Evolutionary conservation across 164 flowering plant species (phyloP), one percentile per base, ranked within the genome.

Genomic region (Aristolochia californica): DNA sequence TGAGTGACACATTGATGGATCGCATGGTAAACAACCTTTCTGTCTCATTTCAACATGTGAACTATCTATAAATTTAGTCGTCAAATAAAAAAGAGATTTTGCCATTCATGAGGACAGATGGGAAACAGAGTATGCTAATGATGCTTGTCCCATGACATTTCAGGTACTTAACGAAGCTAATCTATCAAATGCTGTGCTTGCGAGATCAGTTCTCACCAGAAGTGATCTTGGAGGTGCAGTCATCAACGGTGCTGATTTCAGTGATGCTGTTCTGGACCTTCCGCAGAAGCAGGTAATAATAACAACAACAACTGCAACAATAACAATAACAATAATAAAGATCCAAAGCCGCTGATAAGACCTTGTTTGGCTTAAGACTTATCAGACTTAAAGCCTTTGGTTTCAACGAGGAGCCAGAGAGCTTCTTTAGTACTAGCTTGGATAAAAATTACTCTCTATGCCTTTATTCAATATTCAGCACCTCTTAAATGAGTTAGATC

Each of bases 1-100:
- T 93, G 74, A 89, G 99, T 47, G 96, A 93, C 75, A 93, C 97
- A 11, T 71, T 89, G 78, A 93, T 93, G 99, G 99, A 89, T 73
- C 91, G 96, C 56, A 93, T 89, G 97, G 97, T 93, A 85, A 73
- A 52, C 24, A 45, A 18, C 17, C 27, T 13, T 22, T 50, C 27
- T 50, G 13, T 50, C 13, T 14, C 0, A 50, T 22, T 13, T 22
- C 13, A 20, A 13, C 15, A 22, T 11, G 22, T 47, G 5, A 17
- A 2, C 23, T 5, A n/a, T 20, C 23, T 0, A 22, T 50, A 14
- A 50, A 16, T 15, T 22, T 17, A 22, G 1, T 22, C 3, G 2
- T 23, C 27, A 22, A 10, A 17, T 22, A 8, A 50, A 20, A 14
- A 12, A 17, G 27, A 50, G 20, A 11, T 50, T 16, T 2, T 50